Base-by-base conservation (phyloP, 129 eudicot species). In the Artemisia argyi region DNA sequence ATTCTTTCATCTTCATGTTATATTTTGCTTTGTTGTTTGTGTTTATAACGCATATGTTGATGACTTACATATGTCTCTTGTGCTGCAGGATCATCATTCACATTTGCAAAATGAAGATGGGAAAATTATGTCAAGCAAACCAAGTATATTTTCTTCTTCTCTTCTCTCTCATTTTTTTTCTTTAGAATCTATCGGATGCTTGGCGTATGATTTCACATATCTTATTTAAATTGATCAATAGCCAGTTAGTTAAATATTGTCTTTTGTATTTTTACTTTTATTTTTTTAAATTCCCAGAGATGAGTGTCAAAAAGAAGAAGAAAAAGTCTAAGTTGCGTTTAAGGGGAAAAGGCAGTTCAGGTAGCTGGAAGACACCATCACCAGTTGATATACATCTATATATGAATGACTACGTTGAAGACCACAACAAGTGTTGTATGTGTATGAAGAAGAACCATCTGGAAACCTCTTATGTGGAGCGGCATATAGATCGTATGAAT, bases 281-380 rank as follows among this genome's bases (percentile, higher is more conserved):
- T 2, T 52, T 15, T 52, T 2, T 39, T 39, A 39, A 35, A 16
- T 51, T 51, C 8, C 56, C 58, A 52, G 19, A 52, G 19, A 52
- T 52, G 58, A 52, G 58, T 52, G 58, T n/a, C 58, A 5, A 52
- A 52, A 14, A 52, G 57, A 14, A 51, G 56, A 52, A 52, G 57
- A 52, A 52, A 20, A 52, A 52, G 20, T 52, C 58, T 52, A 52
- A 52, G 58, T 13, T 52, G 8, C 46, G 46, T 7, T 39, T 7
- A 39, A 39, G 46, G 46, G 46, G 46, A 39, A 39, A 39, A 39
- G 46, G 8, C 46, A 39, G 10, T 8, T 39, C 46, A 39, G 46
- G 46, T 7, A 39, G 46, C 46, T 39, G 46, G 11, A 39, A 39
- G 46, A 39, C 46, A 39, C 2, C 46, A 7, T 39, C 46, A 39